Conservation (phyloP, 768 basidiomycete genomes). For the Boletus subparvulus region DNA sequence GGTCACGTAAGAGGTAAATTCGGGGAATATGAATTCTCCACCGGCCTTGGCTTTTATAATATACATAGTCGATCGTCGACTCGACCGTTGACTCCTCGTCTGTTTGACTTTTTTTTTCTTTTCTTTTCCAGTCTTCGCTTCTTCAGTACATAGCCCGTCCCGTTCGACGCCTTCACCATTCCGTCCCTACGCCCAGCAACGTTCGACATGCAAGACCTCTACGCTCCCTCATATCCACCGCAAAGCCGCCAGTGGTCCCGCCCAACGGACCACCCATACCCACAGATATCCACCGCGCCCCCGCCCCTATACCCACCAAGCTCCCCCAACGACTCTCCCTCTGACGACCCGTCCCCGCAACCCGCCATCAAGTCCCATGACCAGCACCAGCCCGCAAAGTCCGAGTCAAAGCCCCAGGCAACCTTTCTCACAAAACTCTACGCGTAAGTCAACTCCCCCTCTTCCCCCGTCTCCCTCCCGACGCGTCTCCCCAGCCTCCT, state of each 20-base stretch:
- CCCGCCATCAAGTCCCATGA: constrained; percentile 34
- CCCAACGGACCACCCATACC: constrained; percentile 34
- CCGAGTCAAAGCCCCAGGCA: constrained; percentile 81
- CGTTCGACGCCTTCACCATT: constrained; percentile 35
- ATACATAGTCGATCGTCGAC: constrained; percentile 37
- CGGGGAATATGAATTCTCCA: constrained; percentile 41
- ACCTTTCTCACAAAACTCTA: constrained; percentile 98
- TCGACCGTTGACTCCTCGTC: constrained; percentile 29
- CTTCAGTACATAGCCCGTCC: constrained; percentile 32
- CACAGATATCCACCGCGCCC: constrained; percentile 33
- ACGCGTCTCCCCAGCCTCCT: constrained; percentile 57
- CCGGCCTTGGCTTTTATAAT: constrained; percentile 38
- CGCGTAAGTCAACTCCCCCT: constrained; percentile 60
- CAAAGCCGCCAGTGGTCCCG: constrained; percentile 44
- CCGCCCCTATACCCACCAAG: constrained; percentile 36
- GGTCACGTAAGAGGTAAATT: constrained; percentile 38
- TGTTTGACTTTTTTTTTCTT: constrained; percentile 27
- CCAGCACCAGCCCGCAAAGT: constrained; percentile 58
- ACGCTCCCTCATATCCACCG: constrained; percentile 39
- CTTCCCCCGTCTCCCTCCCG: constrained; percentile 9
- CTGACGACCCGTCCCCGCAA: constrained; percentile 48
- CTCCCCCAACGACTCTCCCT: constrained; percentile 41
- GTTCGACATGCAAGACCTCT: constrained; percentile 49
- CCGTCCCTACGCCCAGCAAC: constrained; percentile 42
- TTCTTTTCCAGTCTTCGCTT: constrained; percentile 34